Percentiles rank a stretch among this genome's conserved stretches.
Conservation (phyloP, 2,329 filamentous ascomycete species). For the Daldinia eschscholtzii region DNA sequence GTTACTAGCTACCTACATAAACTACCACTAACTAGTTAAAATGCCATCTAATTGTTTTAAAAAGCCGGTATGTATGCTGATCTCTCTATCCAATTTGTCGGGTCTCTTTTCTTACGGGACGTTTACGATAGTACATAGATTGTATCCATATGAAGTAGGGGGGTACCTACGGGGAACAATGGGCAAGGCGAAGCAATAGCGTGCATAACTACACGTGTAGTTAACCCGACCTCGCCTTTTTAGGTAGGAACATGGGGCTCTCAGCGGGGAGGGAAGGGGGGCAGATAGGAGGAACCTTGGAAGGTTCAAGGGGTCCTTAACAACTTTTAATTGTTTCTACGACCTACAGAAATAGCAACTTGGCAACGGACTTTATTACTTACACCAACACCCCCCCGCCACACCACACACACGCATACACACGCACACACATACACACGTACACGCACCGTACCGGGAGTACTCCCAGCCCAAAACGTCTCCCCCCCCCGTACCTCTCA, state of each 20-base stretch:
- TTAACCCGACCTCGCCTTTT: conserved; percentile 26
- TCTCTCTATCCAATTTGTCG: conserved; percentile 35
- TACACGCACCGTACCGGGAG: conserved; percentile 13
- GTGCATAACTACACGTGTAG: conserved; percentile 22
- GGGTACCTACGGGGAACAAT: conserved; percentile 4
- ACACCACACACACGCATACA: background rate
- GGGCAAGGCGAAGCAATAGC: background rate
- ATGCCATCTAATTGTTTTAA: background rate
- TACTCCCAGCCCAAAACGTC: conserved; percentile 1
- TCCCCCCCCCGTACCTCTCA: conserved; percentile 9
- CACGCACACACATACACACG: background rate
- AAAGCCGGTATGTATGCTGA: conserved; percentile 13
- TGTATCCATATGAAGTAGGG: conserved; percentile 14
- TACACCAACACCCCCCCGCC: conserved; percentile 22
- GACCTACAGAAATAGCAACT: conserved; percentile 34
- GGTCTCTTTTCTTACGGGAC: conserved; percentile 16
- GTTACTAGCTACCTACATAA: no score
- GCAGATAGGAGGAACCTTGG: conserved; percentile 25
- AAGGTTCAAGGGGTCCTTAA: conserved; percentile 28
- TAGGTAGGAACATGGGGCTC: conserved; percentile 37
- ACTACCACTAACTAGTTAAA: background rate
- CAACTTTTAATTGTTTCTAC: conserved; percentile 32
- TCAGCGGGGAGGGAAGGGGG: conserved; percentile 34
- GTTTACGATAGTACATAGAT: conserved; percentile 8
- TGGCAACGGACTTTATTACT: conserved; percentile 23